These are phyloP conservation scores for Phlebiopsis flavidoalba DNA, from an alignment of 768 basidiomycete genomes.

Conservation along the genomic window DNA sequence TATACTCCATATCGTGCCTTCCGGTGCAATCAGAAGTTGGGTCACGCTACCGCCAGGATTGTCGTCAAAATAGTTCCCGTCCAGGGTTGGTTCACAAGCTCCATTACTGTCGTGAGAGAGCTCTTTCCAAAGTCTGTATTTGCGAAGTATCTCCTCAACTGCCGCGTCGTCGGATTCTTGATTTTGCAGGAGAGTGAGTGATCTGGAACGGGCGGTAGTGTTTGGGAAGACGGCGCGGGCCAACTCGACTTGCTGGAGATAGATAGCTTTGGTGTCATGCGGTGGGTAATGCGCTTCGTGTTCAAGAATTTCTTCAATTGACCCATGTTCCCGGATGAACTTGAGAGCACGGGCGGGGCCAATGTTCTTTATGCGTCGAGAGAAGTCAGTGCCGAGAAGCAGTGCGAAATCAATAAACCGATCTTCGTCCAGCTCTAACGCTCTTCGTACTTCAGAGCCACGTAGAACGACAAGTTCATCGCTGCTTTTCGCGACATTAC, in stretches of 20 bases:
- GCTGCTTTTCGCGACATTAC: constrained; percentile 60
- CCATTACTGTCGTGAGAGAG: constrained; percentile 28
- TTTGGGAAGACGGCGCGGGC: constrained; percentile 68
- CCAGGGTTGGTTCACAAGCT: constrained; percentile 41
- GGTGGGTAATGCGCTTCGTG: constrained; percentile 46
- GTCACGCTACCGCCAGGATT: constrained; percentile 35
- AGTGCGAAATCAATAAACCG: constrained; percentile 81
- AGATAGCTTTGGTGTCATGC: constrained; percentile 40
- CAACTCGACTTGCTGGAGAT: constrained; percentile 57
- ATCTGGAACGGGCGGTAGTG: background rate
- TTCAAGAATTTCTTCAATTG: constrained; percentile 67
- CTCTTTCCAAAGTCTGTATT: constrained; percentile 44
- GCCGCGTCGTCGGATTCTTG: constrained; percentile 34
- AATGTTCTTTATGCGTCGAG: constrained; percentile 75
- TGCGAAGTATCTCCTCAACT: constrained; percentile 43
- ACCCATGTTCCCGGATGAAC: constrained; percentile 63
- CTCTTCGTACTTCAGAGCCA: constrained; percentile 54
- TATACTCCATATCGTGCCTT: background rate
- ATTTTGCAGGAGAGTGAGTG: constrained; percentile 25
- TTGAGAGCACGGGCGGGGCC: constrained; percentile 77
- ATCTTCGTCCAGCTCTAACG: constrained; percentile 49
- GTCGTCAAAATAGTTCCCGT: constrained; percentile 65
- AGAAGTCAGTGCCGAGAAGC: constrained; percentile 88
- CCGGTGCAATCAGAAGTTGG: background rate
- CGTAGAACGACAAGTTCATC: constrained; percentile 60